Conservation (phyloP, 1,284 basidiomycete genomes). For the Gomphus bonarii region DNA sequence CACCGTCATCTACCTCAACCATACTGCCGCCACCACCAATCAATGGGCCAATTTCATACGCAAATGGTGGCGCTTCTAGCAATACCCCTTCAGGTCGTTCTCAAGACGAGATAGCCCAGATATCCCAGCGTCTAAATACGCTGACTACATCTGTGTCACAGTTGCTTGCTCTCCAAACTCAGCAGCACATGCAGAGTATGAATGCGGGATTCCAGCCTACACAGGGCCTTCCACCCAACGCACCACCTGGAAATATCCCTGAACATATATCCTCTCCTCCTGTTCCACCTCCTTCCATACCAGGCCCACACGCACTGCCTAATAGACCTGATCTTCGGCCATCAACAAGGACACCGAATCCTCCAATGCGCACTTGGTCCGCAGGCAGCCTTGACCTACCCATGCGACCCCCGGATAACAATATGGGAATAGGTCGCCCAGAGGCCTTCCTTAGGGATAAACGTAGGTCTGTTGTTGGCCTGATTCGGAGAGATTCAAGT, state of each 20-base stretch:
- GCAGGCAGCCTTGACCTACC: conserved; percentile 66
- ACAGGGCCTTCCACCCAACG: conserved; percentile 28
- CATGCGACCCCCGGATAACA: conserved; percentile 32
- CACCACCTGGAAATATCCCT: conserved; percentile 41
- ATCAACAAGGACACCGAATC: conserved; percentile 48
- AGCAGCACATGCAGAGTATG: conserved; percentile 45
- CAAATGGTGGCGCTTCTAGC: conserved; percentile 43
- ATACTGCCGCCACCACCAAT: background rate
- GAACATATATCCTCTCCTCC: conserved; percentile 37
- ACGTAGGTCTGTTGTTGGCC: conserved; percentile 59
- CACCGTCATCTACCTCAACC: conserved; percentile 25
- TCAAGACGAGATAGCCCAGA: conserved; percentile 60
- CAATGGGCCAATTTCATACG: conserved; percentile 20
- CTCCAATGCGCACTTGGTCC: conserved; percentile 73
- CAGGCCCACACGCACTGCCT: conserved; percentile 45
- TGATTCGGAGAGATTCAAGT: conserved; percentile 65
- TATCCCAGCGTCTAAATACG: conserved; percentile 72
- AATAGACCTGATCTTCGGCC: conserved; percentile 50
- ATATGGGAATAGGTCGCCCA: conserved; percentile 16
- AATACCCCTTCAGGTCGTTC: conserved; percentile 37
- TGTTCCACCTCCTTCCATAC: conserved; percentile 25
- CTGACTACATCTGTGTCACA: conserved; percentile 83
- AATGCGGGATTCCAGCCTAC: conserved; percentile 25
- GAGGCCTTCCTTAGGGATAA: conserved; percentile 43
- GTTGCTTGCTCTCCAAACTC: conserved; percentile 65